Base-by-base conservation (phyloP, 2,329 filamentous ascomycete genomes). In the Beauveria sp. region DNA sequence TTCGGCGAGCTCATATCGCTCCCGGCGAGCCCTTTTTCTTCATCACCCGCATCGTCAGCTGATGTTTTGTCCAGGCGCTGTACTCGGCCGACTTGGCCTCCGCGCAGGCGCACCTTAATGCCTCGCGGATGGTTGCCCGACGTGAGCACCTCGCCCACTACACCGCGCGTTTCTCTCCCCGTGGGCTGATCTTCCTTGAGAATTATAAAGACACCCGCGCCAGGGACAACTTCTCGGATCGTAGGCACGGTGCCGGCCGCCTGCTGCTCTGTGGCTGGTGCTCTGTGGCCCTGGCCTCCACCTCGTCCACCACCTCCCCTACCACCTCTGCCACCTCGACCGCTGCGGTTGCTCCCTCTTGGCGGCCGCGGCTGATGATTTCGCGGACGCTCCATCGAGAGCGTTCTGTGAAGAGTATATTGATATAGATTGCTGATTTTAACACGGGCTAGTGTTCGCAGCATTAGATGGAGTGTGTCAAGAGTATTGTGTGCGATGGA, bases 101-200 rank as follows among this genome's bases (percentile, higher is more conserved):
- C 88, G 1, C 77, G 75, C 6, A 93, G 77, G 2, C 89, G 83
- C 26, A 93, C 89, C 73, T 93, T 93, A 76, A 93, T 90, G 42
- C 90, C 90, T 10, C 88, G 81, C 3, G 88, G 88, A 68, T 93
- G 90, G 66, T 93, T 84, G 28, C 88, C 88, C 1, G 83, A 78
- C 2, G 89, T 93, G 53, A 93, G 78, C 0, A 93, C 72, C 51
- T 91, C 83, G 58, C 81, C 79, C 1, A 93, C 84, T 5, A 79
- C 73, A 26, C 90, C 90, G 50, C 79, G 77, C 1, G 91, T 89
- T 67, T 90, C 86, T 51, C 82, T 81, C 7, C 89, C 90, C 0
- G 88, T 91, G 1, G 83, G 83, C 71, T 93, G 90, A 72, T 93
- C 89, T 64, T 82, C 79, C 69, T 93, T 93, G 38, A 92, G 79